These are phyloP conservation scores for Monosporascus sp. DNA, from an alignment of 2,329 filamentous ascomycete species.

Conservation along the genomic window DNA sequence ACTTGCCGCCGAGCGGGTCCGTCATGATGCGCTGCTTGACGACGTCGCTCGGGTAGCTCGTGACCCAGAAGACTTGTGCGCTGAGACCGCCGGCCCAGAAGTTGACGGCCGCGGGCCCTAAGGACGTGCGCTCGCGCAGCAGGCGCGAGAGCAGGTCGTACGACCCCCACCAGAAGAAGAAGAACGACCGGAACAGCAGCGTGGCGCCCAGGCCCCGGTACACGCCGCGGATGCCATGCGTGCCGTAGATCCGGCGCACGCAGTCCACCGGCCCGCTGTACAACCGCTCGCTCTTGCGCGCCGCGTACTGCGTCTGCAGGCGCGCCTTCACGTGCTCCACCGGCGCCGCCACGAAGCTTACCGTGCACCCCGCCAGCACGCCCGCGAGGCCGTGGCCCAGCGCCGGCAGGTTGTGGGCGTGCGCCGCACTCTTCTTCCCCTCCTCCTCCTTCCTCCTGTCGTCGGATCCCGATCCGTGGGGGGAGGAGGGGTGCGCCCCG, in stretches of 20 bases:
- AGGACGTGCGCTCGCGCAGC: conserved; percentile 59
- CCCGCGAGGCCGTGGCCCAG: conserved; percentile 86
- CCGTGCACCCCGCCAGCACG: conserved; percentile 79
- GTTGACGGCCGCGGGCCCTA: conserved; percentile 78
- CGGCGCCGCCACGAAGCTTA: conserved; percentile 87
- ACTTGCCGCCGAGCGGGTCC: conserved; percentile 69
- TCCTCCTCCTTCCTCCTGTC: conserved; percentile 29
- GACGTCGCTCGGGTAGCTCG: conserved; percentile 85
- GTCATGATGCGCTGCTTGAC: conserved; percentile 98
- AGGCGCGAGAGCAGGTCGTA: conserved; percentile 78
- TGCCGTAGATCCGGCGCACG: conserved; percentile 59
- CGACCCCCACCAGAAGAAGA: conserved; percentile 98
- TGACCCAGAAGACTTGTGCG: conserved; percentile 92
- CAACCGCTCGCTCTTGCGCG: conserved; percentile 67
- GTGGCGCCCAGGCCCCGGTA: conserved; percentile 85
- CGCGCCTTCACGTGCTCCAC: conserved; percentile 94
- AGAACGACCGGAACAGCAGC: conserved; percentile 83
- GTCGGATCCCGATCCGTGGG: conserved; percentile 23
- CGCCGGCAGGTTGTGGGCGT: conserved; percentile 55
- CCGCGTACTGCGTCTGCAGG: conserved; percentile 89
- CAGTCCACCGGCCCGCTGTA: conserved; percentile 90
- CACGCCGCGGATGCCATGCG: conserved; percentile 72
- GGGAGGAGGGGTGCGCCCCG: conserved; percentile 30
- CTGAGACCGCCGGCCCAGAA: conserved; percentile 96
- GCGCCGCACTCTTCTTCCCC: conserved; percentile 6